phyloP scores from a whole-genome alignment of 176 grass and related monocot genomes.

The Zoysia japonica region DNA sequence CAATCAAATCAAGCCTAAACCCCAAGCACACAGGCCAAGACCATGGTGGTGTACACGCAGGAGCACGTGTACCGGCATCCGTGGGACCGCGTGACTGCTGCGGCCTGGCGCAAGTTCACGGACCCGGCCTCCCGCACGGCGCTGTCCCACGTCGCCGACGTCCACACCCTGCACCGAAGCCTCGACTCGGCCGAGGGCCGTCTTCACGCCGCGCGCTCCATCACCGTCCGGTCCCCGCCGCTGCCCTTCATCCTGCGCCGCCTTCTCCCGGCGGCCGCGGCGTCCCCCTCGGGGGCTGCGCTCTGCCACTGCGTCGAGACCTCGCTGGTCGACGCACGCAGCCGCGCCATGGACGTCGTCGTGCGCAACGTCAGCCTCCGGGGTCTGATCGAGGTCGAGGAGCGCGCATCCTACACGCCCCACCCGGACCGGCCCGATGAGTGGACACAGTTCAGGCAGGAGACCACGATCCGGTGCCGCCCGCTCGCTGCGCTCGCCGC shows the following conservation, averaged over 20 bases:
- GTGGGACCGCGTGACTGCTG: constrained; percentile 94
- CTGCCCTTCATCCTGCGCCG: constrained; percentile 88
- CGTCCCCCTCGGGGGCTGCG: constrained; percentile 62
- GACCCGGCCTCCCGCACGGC: constrained; percentile 70
- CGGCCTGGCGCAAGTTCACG: constrained; percentile 95
- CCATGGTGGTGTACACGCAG: constrained; percentile 83
- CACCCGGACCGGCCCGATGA: constrained; percentile 75
- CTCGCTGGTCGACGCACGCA: constrained; percentile 64
- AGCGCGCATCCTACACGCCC: constrained; percentile 69
- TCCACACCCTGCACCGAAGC: constrained; percentile 77
- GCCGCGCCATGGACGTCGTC: constrained; percentile 85
- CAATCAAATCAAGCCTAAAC: constrained; percentile 36
- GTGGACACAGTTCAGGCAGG: constrained; percentile 83
- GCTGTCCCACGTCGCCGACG: constrained; percentile 80
- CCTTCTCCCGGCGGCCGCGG: constrained; percentile 54
- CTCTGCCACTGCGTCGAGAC: constrained; percentile 92
- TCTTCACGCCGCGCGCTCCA: constrained; percentile 71
- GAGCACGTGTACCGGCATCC: constrained; percentile 94
- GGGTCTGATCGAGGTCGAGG: constrained; percentile 78
- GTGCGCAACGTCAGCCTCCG: constrained; percentile 71
- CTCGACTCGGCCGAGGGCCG: constrained; percentile 52
- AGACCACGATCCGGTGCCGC: constrained; percentile 85
- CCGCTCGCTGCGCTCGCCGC: constrained; percentile 76
- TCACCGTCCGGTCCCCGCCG: constrained; percentile 78
- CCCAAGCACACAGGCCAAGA: not conserved